Evolutionary conservation across 2,329 filamentous ascomycete genomes (phyloP), one percentile per base, ranked within the genome.

Genomic region (Coniochaeta sp.): DNA sequence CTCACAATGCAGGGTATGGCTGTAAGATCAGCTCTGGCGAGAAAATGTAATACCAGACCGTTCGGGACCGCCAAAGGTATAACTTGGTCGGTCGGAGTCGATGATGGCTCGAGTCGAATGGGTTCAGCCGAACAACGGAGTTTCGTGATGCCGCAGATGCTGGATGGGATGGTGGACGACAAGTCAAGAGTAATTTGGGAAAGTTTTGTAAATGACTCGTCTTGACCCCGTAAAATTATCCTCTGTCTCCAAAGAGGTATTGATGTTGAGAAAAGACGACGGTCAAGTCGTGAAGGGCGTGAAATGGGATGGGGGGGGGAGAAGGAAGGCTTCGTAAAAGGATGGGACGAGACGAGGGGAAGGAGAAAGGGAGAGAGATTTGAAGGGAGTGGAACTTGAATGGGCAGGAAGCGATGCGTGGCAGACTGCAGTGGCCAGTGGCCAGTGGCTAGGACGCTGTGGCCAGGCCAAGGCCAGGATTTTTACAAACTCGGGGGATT

Each of bases 351-450:
- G 47, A 28, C 22, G 47, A 22, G 54, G 54, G 54, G 54, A 57
- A 57, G 54, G 34, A 38, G 54, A 26, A 57, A 57, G 54, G 54
- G 54, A 57, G 52, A 57, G 52, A 55, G 52, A 55, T 55, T 55
- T 55, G 52, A 55, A 55, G 54, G 54, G 17, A 57, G 54, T 28
- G 54, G 54, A 57, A 36, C 50, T n/a, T 31, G 31, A 55, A 19
- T 31, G 50, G 50, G 26, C 26, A 31, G 26, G 50, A 34, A 55
- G 50, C 26, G 16, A 26, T n/a, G 50, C 26, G 47, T 26, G 47
- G 22, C 47, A 52, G 22, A 47, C 11, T 24, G 43, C 43, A 52
- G 47, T 52, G 47, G 47, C 24, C 47, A 50, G 5, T 44, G 40
- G 36, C 36, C 40, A 22, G 7, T 43, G 38, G 38, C 38, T 17